Percentiles rank a stretch among this genome's conserved stretches.
phyloP scores from a whole-genome alignment of 129 eudicot genomes.

The Chrysanthemum lavandulifolium region DNA sequence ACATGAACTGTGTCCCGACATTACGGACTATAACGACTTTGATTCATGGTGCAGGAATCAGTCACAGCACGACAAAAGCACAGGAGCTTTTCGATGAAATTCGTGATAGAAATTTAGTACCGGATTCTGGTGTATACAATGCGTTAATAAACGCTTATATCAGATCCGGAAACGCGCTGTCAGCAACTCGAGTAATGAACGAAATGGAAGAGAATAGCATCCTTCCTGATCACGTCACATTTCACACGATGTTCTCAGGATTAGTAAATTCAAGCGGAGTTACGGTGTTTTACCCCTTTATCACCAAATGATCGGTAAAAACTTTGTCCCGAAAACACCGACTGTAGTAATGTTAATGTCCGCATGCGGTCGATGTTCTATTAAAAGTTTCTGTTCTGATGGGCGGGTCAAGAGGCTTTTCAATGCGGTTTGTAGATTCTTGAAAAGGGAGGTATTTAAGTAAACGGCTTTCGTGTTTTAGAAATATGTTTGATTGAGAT shows the following conservation, averaged over 20 bases:
- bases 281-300: too few relatives aligned
- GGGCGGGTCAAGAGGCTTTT: too few relatives aligned
- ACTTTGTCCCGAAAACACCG: too few relatives aligned
- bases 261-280: too few relatives aligned
- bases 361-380: too few relatives aligned
- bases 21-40: slow-evolving; percentile 68
- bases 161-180: not conserved
- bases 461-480: too few relatives aligned
- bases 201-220: slow-evolving; percentile 67
- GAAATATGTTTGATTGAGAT: too few relatives aligned
- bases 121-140: slow-evolving; percentile 71
- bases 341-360: too few relatives aligned
- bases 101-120: slow-evolving; percentile 39
- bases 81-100: slow-evolving; percentile 64
- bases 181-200: slow-evolving; percentile 49
- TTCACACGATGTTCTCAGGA: slow-evolving; percentile 40
- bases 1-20: slow-evolving; percentile 43
- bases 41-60: slow-evolving; percentile 88
- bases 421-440: too few relatives aligned
- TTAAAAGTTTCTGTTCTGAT: too few relatives aligned
- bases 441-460: too few relatives aligned
- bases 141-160: slow-evolving; percentile 29
- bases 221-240: slow-evolving; percentile 55
- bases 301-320: too few relatives aligned
- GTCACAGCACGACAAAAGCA: slow-evolving; percentile 54